A percentile compares a stretch with the other conserved stretches of the same genome.
Evolutionary conservation across 2,329 filamentous ascomycete genomes (phyloP).

Genomic region (Fusarium sp.): DNA sequence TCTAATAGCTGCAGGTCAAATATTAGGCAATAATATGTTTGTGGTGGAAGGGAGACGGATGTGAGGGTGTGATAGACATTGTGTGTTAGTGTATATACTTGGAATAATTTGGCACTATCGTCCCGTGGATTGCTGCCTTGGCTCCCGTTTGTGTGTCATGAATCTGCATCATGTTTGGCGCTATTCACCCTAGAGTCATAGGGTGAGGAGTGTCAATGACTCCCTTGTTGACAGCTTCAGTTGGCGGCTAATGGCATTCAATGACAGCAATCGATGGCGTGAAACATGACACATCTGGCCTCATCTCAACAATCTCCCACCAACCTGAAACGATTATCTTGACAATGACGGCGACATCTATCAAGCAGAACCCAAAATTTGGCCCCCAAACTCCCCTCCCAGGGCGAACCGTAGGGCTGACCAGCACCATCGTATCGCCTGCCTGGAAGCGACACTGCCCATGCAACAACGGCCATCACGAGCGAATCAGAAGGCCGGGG

Average conservation of each 20-base stretch:
- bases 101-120: not conserved
- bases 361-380: not conserved
- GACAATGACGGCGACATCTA: not conserved
- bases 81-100: not conserved
- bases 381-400: not conserved
- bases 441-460: slow-evolving; percentile 45
- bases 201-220: not conserved
- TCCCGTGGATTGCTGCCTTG: not conserved
- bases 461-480: slow-evolving; percentile 47
- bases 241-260: not conserved
- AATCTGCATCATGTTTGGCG: not conserved
- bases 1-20: slow-evolving; percentile 35
- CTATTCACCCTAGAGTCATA: not conserved
- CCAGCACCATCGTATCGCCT: slow-evolving; percentile 28
- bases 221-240: not conserved
- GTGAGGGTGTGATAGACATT: not conserved
- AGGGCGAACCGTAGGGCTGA: slow-evolving; percentile 42
- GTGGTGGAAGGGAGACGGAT: not conserved
- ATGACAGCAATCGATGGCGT: not conserved
- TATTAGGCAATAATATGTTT: not conserved
- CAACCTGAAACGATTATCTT: not conserved
- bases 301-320: not conserved
- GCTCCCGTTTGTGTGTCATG: not conserved
- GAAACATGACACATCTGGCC: not conserved
- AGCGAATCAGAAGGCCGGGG: slow-evolving; percentile 41